These are phyloP conservation scores for Kokia cookei DNA, from an alignment of 441 rosid genomes.

Conservation along the genomic window DNA sequence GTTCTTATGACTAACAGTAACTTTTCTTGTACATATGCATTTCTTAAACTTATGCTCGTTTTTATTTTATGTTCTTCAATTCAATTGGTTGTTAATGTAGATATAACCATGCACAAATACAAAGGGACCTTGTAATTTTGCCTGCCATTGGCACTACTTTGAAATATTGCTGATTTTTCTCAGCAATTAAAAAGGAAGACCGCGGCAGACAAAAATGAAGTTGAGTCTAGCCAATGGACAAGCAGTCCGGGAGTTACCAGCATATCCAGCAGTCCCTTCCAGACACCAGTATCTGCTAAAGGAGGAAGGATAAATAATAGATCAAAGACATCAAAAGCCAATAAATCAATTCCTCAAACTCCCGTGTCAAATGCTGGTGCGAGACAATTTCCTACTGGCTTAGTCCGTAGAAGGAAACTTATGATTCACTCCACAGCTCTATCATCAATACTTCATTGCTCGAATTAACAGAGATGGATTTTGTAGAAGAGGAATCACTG, in stretches of 20 bases:
- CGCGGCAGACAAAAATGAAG: constrained; percentile 32
- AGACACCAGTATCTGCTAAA: constrained; percentile 68
- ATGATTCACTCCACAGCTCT: neutral
- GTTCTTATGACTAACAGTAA: neutral
- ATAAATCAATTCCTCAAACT: constrained; percentile 56
- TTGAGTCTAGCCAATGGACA: constrained; percentile 35
- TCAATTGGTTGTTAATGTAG: neutral
- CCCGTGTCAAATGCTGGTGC: constrained; percentile 63
- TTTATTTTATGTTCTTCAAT: no score
- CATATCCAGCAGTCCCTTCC: constrained; percentile 46
- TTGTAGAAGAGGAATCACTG: neutral
- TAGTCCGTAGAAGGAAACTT: neutral
- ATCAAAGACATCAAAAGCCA: constrained; percentile 51
- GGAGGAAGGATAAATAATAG: constrained; percentile 53
- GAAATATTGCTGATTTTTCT: constrained; percentile 1
- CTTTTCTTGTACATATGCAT: neutral
- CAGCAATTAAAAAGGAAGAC: constrained; percentile 60
- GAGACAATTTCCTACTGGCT: constrained; percentile 6
- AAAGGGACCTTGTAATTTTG: neutral
- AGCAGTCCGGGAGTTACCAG: constrained; percentile 43
- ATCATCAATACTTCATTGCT: neutral
- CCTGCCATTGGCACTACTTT: constrained; percentile 15
- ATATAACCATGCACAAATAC: neutral
- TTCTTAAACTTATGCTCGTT: neutral
- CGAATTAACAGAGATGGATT: neutral